Percentiles rank a stretch among this genome's conserved stretches.
Evolutionary conservation across 208 protist genomes (phyloP).

Genomic region (Trypanosoma boissoni): DNA sequence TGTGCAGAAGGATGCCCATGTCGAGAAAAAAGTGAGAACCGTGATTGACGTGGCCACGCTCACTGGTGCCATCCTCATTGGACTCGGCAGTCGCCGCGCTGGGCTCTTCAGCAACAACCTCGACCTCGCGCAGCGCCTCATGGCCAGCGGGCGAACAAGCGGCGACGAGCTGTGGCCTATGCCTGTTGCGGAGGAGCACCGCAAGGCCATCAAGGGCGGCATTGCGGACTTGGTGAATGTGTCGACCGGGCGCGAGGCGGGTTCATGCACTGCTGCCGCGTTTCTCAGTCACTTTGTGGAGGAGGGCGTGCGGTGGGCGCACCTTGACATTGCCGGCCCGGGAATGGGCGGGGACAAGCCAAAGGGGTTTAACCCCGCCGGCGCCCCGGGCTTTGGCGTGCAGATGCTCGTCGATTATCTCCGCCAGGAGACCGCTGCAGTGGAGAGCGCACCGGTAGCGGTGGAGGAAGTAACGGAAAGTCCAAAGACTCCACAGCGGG

Average conservation of each 20-base stretch:
- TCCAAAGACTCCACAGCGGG: not conserved
- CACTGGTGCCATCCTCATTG: constrained; percentile 82
- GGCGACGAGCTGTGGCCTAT: constrained; percentile 87
- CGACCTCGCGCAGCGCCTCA: constrained; percentile 41
- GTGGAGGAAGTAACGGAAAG: not conserved
- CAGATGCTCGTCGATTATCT: constrained; percentile 80
- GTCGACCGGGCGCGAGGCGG: constrained; percentile 44
- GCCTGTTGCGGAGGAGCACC: constrained; percentile 82
- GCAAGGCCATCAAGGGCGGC: constrained; percentile 59
- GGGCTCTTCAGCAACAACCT: constrained; percentile 63
- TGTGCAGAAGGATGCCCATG: constrained; percentile 57
- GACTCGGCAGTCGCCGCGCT: constrained; percentile 72
- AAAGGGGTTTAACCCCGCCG: constrained; percentile 61
- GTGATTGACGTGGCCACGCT: constrained; percentile 91
- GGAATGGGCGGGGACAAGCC: constrained; percentile 60
- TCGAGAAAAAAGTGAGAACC: constrained; percentile 51
- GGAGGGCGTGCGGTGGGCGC: constrained; percentile 50
- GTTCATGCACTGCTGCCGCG: constrained; percentile 82
- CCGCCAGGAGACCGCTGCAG: constrained; percentile 13
- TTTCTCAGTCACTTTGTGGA: constrained; percentile 82
- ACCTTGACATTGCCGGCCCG: constrained; percentile 83
- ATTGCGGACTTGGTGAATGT: constrained; percentile 70
- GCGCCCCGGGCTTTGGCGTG: constrained; percentile 80
- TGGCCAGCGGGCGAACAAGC: constrained; percentile 40
- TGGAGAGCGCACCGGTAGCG: not conserved